Conservation (phyloP, 1,284 basidiomycete genomes). For the Ceratobasidium papillatum region DNA sequence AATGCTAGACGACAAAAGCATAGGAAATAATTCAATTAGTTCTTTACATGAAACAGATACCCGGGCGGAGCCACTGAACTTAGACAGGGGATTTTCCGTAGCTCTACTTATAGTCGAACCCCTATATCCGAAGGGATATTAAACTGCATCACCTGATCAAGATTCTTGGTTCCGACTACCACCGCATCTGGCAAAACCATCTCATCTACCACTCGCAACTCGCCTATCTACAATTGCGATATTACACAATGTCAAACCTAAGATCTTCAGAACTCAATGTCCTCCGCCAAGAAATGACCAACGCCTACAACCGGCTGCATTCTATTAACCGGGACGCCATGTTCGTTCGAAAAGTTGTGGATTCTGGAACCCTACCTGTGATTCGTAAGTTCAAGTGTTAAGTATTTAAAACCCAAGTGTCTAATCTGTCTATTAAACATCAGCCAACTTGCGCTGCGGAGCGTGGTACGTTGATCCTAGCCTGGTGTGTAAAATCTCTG, state of each 20-base stretch:
- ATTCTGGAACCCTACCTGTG: constrained; percentile 70
- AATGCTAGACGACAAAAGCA: too few species aligned
- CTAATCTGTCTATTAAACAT: constrained; percentile 15
- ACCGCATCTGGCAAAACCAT: neutral
- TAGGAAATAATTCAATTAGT: too few species aligned
- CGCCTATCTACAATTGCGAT: constrained; percentile 16
- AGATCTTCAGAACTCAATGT: constrained; percentile 53
- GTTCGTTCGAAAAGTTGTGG: constrained; percentile 71
- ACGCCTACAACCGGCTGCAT: constrained; percentile 86
- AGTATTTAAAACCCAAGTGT: neutral
- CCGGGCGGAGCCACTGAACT: too few species aligned
- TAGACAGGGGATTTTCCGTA: too few species aligned
- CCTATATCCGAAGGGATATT: neutral
- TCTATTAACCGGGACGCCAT: constrained; percentile 80
- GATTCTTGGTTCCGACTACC: neutral
- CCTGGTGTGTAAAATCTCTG: constrained; percentile 56
- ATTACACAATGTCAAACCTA: neutral
- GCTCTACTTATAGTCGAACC: too few species aligned
- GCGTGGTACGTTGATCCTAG: constrained; percentile 90
- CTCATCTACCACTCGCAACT: neutral
- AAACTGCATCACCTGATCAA: neutral
- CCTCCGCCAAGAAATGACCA: constrained; percentile 71
- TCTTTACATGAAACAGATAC: too few species aligned
- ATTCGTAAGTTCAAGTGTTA: constrained; percentile 60
- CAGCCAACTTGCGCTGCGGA: constrained; percentile 92